Percentiles rank a stretch among this genome's conserved stretches.
Conservation (phyloP, 306 rosid species). For the Vigna unguiculata region DNA sequence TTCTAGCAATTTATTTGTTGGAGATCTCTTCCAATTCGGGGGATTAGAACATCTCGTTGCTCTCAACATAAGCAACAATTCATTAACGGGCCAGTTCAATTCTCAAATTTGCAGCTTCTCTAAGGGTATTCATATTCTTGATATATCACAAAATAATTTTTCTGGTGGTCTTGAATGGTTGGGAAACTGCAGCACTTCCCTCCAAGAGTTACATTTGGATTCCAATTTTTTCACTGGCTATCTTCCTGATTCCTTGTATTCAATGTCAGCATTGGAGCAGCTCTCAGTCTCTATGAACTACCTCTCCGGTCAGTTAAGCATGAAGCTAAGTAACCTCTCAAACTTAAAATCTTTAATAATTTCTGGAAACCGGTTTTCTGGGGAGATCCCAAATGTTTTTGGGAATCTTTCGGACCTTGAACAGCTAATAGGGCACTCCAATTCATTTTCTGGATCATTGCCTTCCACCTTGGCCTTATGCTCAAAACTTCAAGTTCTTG, state of each 20-base stretch:
- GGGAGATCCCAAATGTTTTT: conserved; percentile 65
- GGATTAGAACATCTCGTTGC: conserved; percentile 55
- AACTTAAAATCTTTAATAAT: conserved; percentile 52
- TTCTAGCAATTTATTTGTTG: conserved; percentile 61
- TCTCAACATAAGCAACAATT: conserved; percentile 66
- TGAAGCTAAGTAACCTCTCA: conserved; percentile 61
- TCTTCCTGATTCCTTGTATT: conserved; percentile 65
- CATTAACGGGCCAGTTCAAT: conserved; percentile 55
- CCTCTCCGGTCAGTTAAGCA: conserved; percentile 59
- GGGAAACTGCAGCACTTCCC: conserved; percentile 54
- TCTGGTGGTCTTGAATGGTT: conserved; percentile 59
- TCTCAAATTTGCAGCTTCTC: conserved; percentile 61
- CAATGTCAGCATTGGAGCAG: conserved; percentile 56
- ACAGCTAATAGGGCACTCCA: conserved; percentile 56
- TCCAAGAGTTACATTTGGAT: conserved; percentile 55
- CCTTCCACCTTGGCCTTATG: conserved; percentile 64
- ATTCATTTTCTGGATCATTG: conserved; percentile 58
- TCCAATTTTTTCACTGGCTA: conserved; percentile 55
- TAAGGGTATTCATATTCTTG: conserved; percentile 53
- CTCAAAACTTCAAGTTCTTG: conserved; percentile 62
- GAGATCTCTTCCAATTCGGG: conserved; percentile 42
- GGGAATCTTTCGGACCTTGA: conserved; percentile 56
- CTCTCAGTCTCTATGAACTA: conserved; percentile 61
- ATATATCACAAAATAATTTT: conserved; percentile 57
- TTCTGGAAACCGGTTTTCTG: conserved; percentile 58